Evolutionary conservation across 208 protist genomes (phyloP).

Genomic region (Leishmania arabica): DNA sequence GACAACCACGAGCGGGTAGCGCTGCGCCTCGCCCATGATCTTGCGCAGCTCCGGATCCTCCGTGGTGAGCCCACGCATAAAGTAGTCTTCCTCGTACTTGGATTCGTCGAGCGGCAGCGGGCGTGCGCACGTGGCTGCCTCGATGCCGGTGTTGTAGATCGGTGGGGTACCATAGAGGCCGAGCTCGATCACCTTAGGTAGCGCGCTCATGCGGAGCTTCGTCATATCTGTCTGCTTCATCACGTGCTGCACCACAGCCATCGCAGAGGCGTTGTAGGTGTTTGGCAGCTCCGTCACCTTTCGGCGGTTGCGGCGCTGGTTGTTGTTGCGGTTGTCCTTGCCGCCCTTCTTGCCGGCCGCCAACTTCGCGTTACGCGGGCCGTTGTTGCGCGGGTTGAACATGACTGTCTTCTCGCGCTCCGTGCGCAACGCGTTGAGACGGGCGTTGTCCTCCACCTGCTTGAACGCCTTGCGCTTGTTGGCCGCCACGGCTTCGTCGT

Average conservation of each 20-base stretch:
- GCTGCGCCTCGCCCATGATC: conserved; percentile 44
- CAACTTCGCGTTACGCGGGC: conserved; percentile 25
- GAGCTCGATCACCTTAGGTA: conserved; percentile 54
- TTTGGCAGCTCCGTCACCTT: conserved; percentile 43
- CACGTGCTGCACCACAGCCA: conserved; percentile 35
- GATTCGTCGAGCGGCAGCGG: conserved; percentile 53
- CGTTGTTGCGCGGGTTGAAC: conserved; percentile 29
- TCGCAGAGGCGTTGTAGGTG: conserved; percentile 38
- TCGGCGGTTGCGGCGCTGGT: conserved; percentile 36
- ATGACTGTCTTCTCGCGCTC: conserved; percentile 40
- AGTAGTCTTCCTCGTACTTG: conserved; percentile 36
- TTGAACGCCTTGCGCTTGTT: conserved; percentile 53
- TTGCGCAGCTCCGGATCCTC: conserved; percentile 58
- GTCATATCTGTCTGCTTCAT: conserved; percentile 52
- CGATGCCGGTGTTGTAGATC: conserved; percentile 69
- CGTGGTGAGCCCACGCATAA: conserved; percentile 41
- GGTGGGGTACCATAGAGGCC: conserved; percentile 54
- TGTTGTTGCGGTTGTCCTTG: conserved; percentile 44
- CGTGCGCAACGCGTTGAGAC: conserved; percentile 67
- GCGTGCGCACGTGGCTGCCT: conserved; percentile 41
- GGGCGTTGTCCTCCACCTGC: conserved; percentile 69
- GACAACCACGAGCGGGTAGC: conserved; percentile 65
- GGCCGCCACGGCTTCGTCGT: conserved; percentile 32
- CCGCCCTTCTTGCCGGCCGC: conserved; percentile 27
- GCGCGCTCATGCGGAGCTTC: conserved; percentile 33